Evolutionary conservation across 2,329 filamentous ascomycete genomes (phyloP).

Genomic region (Cladophialophora yegresii): DNA sequence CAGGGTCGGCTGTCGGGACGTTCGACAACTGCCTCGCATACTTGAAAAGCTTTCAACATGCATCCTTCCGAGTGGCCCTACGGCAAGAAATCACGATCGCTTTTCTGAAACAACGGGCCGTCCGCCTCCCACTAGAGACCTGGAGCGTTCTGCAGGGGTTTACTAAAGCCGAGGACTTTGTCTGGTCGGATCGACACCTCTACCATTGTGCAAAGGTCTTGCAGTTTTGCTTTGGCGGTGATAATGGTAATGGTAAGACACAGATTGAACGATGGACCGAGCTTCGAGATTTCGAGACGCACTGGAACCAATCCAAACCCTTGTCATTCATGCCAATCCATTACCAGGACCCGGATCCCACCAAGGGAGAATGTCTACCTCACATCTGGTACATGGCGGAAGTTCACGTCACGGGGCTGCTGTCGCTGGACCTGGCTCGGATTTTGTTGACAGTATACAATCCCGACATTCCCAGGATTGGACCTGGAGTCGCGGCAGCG

Average conservation of each 20-base stretch:
- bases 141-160: slow-evolving; percentile 35
- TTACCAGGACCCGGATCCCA: slow-evolving; percentile 32
- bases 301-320: slow-evolving; percentile 36
- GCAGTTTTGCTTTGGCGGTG: slow-evolving; percentile 60
- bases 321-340: slow-evolving; percentile 36
- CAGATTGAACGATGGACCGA: slow-evolving; percentile 31
- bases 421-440: slow-evolving; percentile 36
- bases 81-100: slow-evolving; percentile 34
- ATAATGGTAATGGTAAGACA: slow-evolving; percentile 8
- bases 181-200: slow-evolving; percentile 58
- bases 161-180: slow-evolving; percentile 34
- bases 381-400: slow-evolving; percentile 39
- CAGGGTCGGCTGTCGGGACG: slow-evolving; percentile 17
- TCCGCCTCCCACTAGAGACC: slow-evolving; percentile 31
- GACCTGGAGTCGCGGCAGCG: slow-evolving; percentile 31
- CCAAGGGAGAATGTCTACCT: slow-evolving; percentile 35
- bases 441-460: slow-evolving; percentile 39
- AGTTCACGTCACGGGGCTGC: slow-evolving; percentile 36
- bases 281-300: slow-evolving; percentile 32
- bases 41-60: slow-evolving; percentile 35
- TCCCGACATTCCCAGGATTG: slow-evolving; percentile 37
- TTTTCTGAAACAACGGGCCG: slow-evolving; percentile 31
- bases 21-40: slow-evolving; percentile 28
- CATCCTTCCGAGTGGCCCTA: slow-evolving; percentile 33
- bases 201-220: slow-evolving; percentile 65